phyloP scores from a whole-genome alignment of 2,329 filamentous ascomycete genomes.

The Stenocarpella maydis region DNA sequence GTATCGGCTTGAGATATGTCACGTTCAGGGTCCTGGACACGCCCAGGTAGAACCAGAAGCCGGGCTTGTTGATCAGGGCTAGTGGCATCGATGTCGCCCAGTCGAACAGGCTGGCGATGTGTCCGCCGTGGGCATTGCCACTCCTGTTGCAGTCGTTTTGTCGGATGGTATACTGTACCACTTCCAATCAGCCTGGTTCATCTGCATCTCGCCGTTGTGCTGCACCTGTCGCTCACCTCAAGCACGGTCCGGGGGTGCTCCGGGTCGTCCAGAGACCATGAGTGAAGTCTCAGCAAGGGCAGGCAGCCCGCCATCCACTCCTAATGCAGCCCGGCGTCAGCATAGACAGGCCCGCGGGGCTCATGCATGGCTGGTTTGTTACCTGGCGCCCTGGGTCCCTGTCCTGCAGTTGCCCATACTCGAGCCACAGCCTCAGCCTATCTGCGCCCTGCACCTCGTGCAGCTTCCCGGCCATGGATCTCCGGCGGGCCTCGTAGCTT shows the following conservation, averaged over 20 bases:
- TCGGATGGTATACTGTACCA: slow-evolving; percentile 54
- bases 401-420: background rate
- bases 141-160: slow-evolving; percentile 61
- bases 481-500: background rate
- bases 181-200: slow-evolving; percentile 39
- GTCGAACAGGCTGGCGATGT: slow-evolving; percentile 73
- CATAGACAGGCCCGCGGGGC: background rate
- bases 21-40: slow-evolving; percentile 72
- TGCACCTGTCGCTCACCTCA: background rate
- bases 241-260: slow-evolving; percentile 30
- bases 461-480: slow-evolving; percentile 4
- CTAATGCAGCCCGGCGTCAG: slow-evolving; percentile 10
- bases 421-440: slow-evolving; percentile 34
- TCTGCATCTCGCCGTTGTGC: slow-evolving; percentile 6
- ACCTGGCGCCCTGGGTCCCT: slow-evolving; percentile 31
- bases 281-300: slow-evolving; percentile 29
- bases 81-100: slow-evolving; percentile 68
- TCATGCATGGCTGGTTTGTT: slow-evolving; percentile 10
- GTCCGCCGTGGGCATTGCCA: slow-evolving; percentile 68
- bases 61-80: slow-evolving; percentile 62
- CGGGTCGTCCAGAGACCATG: slow-evolving; percentile 32
- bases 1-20: slow-evolving; percentile 72
- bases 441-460: slow-evolving; percentile 32
- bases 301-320: slow-evolving; percentile 25
- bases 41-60: slow-evolving; percentile 68